Evolutionary conservation across 805 yeast species (phyloP), one percentile per base, ranked within the genome.

Genomic region (Candida mattraensis): DNA sequence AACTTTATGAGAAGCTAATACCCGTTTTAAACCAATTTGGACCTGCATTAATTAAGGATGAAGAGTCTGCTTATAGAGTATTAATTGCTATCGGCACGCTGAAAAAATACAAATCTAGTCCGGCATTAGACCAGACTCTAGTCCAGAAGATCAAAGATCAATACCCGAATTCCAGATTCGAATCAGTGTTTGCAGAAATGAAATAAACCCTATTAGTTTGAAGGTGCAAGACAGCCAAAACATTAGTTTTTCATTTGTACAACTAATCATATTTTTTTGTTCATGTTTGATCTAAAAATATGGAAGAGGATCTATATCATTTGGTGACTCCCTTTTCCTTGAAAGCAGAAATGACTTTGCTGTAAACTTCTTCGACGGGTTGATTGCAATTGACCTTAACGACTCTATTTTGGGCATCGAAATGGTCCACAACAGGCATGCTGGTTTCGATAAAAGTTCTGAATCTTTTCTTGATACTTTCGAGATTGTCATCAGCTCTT

Each of bases 391-490:
- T 69, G 24, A 91, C 78, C 54, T 76, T 80, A 30, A 87, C 82
- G 13, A 91, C 97, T 55, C 78, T 83, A 37, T 69, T 76, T 49
- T 79, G 83, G 48, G 76, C 71, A 27, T 78, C 87, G 50, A 73
- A 91, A 60, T 86, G 78, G 36, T 89, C 84, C 28, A 93, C 87
- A 11, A 93, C 98, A 4, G 99, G 99, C 86, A 83, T 83, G 47
- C 91, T 80, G 4, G 97, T 88, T 29, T 87, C 94, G 26, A 80
- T 60, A 53, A 91, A 91, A 9, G 91, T 83, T 51, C 69, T 76
- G 69, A 91, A 91, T 61, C 99, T 78, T 67, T 93, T 89, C 56
- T 73, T 80, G 60, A 93, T 89, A 45, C 91, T 80, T 58, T 89
- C 97, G 38, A 83, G 74, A 63, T 91, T 91, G 60, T 91, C 99